These are phyloP conservation scores for Fusarium duplospermum DNA, from an alignment of 2,329 filamentous ascomycete species.

Conservation along the genomic window DNA sequence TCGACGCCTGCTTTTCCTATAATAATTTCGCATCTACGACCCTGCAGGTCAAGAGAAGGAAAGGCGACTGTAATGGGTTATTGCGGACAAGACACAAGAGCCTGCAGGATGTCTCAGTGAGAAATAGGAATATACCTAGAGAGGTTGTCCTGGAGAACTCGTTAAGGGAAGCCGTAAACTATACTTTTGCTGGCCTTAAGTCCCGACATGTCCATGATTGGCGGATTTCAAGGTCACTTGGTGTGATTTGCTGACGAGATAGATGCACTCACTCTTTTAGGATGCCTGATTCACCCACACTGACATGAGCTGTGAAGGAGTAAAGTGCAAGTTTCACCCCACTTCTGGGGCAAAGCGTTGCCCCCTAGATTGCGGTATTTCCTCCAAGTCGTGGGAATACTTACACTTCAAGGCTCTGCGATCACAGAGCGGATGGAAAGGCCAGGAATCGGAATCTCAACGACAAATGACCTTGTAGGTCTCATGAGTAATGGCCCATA, in stretches of 20 bases:
- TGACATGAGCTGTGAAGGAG: neutral
- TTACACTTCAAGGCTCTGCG: neutral
- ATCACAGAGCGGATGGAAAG: neutral
- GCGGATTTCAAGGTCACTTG: neutral
- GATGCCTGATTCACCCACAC: neutral
- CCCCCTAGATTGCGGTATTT: neutral
- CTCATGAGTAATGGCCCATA: neutral
- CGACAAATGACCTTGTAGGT: neutral
- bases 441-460: neutral
- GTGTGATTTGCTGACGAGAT: neutral
- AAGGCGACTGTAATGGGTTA: neutral
- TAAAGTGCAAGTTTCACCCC: neutral
- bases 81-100: neutral
- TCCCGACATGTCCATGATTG: neutral
- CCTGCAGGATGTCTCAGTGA: neutral
- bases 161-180: neutral
- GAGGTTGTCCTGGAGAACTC: neutral
- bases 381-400: neutral
- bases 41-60: no score
- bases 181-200: neutral
- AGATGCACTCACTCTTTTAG: neutral
- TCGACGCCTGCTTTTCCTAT: neutral
- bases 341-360: neutral
- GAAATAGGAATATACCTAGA: neutral
- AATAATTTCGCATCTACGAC: neutral